Percentiles rank a stretch among this genome's conserved stretches.
These are phyloP conservation scores for Larix kaempferi DNA, from an alignment of 75 land plant species.

Conservation along the genomic window DNA sequence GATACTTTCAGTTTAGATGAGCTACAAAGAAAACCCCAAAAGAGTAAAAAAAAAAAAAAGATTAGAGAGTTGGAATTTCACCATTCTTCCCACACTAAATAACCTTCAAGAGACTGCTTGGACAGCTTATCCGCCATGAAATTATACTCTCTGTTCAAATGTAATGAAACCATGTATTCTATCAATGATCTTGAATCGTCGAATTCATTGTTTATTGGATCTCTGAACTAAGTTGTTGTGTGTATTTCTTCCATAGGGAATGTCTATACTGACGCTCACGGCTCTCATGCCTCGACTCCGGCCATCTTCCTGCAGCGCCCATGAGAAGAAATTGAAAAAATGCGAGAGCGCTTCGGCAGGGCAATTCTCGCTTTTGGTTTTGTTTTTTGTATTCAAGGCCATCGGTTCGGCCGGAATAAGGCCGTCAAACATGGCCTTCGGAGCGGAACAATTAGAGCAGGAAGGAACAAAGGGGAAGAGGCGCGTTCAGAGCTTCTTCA, in stretches of 20 bases:
- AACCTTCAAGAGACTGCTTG: no score
- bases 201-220: no score
- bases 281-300: background rate
- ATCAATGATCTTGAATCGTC: no score
- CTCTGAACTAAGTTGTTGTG: background rate
- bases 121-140: no score
- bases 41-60: no score
- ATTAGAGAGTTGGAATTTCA: no score
- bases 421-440: background rate
- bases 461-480: constrained; percentile 8
- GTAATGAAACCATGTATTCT: no score
- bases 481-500: constrained; percentile 11
- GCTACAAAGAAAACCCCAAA: no score
- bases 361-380: background rate
- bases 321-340: background rate
- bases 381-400: background rate
- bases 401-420: constrained; percentile 7
- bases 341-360: background rate
- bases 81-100: no score
- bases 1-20: no score
- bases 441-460: constrained; percentile 9
- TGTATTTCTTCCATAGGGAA: background rate
- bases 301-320: constrained; percentile 1
- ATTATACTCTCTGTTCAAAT: no score
- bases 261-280: background rate